Evolutionary conservation across 495 filamentous ascomycete genomes (phyloP).

Genomic region (Pseudevernia furfuracea): DNA sequence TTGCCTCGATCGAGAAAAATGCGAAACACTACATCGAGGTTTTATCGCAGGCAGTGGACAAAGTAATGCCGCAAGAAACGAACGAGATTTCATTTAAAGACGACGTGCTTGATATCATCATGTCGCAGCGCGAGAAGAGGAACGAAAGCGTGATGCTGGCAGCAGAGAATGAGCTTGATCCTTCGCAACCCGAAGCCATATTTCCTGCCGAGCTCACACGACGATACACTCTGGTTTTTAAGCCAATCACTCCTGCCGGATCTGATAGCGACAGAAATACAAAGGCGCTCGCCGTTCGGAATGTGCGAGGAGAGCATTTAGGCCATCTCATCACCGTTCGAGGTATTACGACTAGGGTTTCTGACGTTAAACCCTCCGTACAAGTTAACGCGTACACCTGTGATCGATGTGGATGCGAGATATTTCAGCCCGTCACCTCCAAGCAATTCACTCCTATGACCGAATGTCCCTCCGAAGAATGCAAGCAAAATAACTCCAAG

Average conservation of each 20-base stretch:
- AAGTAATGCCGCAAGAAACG: constrained; percentile 70
- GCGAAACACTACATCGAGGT: constrained; percentile 94
- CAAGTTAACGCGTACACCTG: constrained; percentile 96
- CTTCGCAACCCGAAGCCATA: constrained; percentile 44
- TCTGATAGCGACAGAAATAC: constrained; percentile 52
- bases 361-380: constrained; percentile 95
- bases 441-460: constrained; percentile 83
- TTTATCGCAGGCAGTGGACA: constrained; percentile 79
- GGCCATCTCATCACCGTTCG: constrained; percentile 90
- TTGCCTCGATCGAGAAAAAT: constrained; percentile 79
- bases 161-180: constrained; percentile 59
- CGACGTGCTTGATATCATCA: constrained; percentile 93
- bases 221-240: constrained; percentile 92
- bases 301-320: constrained; percentile 86
- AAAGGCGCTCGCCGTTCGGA: constrained; percentile 87
- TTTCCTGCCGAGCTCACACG: constrained; percentile 90
- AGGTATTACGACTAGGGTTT: constrained; percentile 90
- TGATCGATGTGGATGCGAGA: constrained; percentile 90
- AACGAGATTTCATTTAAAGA: constrained; percentile 87
- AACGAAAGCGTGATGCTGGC: constrained; percentile 67
- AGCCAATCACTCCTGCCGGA: constrained; percentile 66
- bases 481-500: constrained; percentile 80
- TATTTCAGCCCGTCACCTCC: constrained; percentile 91
- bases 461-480: constrained; percentile 80
- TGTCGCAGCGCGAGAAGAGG: constrained; percentile 79